These are phyloP conservation scores for Sambucus nigra DNA, from an alignment of 129 eudicot species.

Conservation along the genomic window DNA sequence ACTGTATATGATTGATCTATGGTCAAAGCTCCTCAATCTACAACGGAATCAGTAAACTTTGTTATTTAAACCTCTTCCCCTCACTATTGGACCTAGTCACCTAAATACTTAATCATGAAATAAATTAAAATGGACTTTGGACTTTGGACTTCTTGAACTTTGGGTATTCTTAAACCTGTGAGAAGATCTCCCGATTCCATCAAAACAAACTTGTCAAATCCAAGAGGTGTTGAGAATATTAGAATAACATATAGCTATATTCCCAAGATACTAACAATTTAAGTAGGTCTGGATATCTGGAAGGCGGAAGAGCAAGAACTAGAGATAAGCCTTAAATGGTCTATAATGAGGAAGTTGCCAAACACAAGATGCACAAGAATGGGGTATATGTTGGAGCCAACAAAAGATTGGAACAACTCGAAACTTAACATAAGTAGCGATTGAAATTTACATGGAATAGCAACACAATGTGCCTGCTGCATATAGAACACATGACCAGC, in stretches of 20 bases:
- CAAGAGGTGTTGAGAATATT: background rate
- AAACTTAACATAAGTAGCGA: background rate
- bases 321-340: too few relatives aligned
- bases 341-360: background rate
- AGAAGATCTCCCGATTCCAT: background rate
- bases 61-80: too few relatives aligned
- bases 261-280: background rate
- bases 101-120: too few relatives aligned
- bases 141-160: background rate
- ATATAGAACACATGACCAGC: constrained; percentile 53
- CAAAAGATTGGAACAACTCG: background rate
- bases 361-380: background rate
- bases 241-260: background rate
- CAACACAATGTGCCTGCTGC: constrained; percentile 84
- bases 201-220: background rate
- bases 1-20: too few relatives aligned
- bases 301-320: too few relatives aligned
- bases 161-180: background rate
- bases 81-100: too few relatives aligned
- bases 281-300: background rate
- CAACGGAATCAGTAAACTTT: background rate
- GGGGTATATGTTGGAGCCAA: background rate
- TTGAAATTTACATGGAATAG: constrained; percentile 71
- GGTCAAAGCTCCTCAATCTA: background rate
- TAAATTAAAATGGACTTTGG: too few relatives aligned